These are phyloP conservation scores for Medicago lupulina DNA, from an alignment of 306 rosid genomes.

Conservation along the genomic window DNA sequence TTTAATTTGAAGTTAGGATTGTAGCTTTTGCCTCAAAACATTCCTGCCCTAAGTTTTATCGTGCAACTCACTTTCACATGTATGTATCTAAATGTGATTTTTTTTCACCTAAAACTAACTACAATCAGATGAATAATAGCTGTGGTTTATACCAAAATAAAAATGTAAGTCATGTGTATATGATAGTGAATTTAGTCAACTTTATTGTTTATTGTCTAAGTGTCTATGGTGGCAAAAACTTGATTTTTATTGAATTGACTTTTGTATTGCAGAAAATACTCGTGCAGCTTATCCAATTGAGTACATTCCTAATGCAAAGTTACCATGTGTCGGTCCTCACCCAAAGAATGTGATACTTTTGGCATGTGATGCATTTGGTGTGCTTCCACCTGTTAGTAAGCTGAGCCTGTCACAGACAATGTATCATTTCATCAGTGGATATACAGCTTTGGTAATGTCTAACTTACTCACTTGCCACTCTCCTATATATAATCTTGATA, in stretches of 20 bases:
- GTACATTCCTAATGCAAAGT: conserved; percentile 84
- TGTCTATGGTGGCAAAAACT: no score
- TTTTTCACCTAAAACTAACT: no score
- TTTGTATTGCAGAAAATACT: conserved; percentile 70
- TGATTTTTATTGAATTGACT: not conserved
- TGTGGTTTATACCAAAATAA: no score
- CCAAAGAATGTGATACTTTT: conserved; percentile 85
- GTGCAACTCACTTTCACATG: no score
- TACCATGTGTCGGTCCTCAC: conserved; percentile 87
- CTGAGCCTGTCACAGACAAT: conserved; percentile 83
- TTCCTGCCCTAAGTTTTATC: no score
- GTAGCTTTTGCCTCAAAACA: no score
- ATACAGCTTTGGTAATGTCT: conserved; percentile 79
- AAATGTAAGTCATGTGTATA: no score
- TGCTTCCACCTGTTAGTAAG: conserved; percentile 91
- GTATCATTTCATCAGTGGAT: conserved; percentile 97
- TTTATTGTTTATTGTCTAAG: no score
- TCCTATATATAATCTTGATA: not conserved
- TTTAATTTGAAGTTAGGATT: no score
- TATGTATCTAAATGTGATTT: no score
- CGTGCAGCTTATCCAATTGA: conserved; percentile 92
- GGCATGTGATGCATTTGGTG: conserved; percentile 94
- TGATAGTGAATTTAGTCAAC: no score
- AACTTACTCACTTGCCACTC: not conserved
- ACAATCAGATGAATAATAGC: no score